Percentiles rank a stretch among this genome's conserved stretches.
These are phyloP conservation scores for Pyrenophora graminea DNA, from an alignment of 2,329 filamentous ascomycete genomes.

Conservation along the genomic window DNA sequence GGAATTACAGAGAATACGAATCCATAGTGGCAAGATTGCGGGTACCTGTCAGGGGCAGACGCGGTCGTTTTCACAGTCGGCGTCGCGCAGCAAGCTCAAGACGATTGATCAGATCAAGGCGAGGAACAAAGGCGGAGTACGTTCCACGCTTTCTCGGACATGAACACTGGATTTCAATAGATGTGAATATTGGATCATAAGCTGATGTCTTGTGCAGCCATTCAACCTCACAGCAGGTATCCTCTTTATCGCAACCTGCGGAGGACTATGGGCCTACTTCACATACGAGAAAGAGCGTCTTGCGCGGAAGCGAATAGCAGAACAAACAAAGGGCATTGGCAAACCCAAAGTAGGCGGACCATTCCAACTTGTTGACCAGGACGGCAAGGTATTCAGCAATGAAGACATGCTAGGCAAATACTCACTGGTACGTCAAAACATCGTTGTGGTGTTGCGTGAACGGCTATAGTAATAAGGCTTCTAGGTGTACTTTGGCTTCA, in stretches of 20 bases:
- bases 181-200: neutral
- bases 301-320: conserved; percentile 84
- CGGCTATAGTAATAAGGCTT: conserved; percentile 5
- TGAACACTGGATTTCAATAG: neutral
- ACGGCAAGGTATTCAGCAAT: conserved; percentile 77
- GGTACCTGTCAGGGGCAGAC: conserved; percentile 15
- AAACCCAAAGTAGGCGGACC: conserved; percentile 89
- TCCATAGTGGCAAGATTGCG: conserved; percentile 1
- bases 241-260: conserved; percentile 80
- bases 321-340: conserved; percentile 90
- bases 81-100: conserved; percentile 37
- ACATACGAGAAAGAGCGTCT: conserved; percentile 90
- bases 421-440: conserved; percentile 63
- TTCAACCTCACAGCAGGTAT: conserved; percentile 92
- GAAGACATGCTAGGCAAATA: conserved; percentile 86
- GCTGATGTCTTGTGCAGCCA: conserved; percentile 59
- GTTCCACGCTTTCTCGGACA: conserved; percentile 2
- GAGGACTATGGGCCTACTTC: conserved; percentile 84
- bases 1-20: conserved; percentile 11
- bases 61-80: conserved; percentile 36
- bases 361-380: conserved; percentile 80
- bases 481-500: conserved; percentile 97
- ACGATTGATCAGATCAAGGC: conserved; percentile 44
- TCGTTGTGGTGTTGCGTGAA: too few species aligned
- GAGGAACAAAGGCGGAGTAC: conserved; percentile 43